Evolutionary conservation across 768 basidiomycete genomes (phyloP).

Genomic region (Phylloporus arenicola): DNA sequence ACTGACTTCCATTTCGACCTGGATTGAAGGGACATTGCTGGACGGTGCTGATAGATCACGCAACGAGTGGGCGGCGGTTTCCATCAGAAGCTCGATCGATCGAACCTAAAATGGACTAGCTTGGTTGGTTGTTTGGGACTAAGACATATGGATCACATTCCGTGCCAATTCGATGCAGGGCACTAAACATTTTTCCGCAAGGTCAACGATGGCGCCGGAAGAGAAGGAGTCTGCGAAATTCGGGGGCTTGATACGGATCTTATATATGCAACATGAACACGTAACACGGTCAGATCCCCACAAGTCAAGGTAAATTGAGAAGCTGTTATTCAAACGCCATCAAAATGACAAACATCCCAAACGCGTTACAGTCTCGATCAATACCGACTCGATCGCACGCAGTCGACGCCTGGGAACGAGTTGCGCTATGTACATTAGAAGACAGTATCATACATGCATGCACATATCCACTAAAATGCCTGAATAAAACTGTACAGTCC

Average conservation of each 20-base stretch:
- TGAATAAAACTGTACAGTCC: constrained; percentile 32
- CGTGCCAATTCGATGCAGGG: neutral
- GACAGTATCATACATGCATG: constrained; percentile 35
- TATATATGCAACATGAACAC: constrained; percentile 14
- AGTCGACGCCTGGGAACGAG: neutral
- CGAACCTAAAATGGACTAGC: constrained; percentile 22
- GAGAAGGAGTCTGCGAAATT: constrained; percentile 8
- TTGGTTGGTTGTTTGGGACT: constrained; percentile 4
- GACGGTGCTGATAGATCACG: constrained; percentile 7
- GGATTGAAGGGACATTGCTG: constrained; percentile 1
- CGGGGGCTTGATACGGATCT: constrained; percentile 3
- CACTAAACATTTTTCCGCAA: constrained; percentile 6
- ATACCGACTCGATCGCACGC: neutral
- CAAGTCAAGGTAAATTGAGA: constrained; percentile 26
- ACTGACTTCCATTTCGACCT: constrained; percentile 4
- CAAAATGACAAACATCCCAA: constrained; percentile 25
- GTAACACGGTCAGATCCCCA: constrained; percentile 28
- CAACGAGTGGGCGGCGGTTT: constrained; percentile 13
- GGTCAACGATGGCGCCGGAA: constrained; percentile 12
- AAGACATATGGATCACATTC: constrained; percentile 9
- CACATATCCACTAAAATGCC: constrained; percentile 34
- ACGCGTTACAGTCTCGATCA: constrained; percentile 13
- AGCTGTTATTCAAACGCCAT: constrained; percentile 28
- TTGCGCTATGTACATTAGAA: constrained; percentile 31
- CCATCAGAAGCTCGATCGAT: constrained; percentile 31